Evolutionary conservation across 257 asterid species (phyloP), one percentile per base, ranked within the genome.

Genomic region (Solanum ahanhuiri): DNA sequence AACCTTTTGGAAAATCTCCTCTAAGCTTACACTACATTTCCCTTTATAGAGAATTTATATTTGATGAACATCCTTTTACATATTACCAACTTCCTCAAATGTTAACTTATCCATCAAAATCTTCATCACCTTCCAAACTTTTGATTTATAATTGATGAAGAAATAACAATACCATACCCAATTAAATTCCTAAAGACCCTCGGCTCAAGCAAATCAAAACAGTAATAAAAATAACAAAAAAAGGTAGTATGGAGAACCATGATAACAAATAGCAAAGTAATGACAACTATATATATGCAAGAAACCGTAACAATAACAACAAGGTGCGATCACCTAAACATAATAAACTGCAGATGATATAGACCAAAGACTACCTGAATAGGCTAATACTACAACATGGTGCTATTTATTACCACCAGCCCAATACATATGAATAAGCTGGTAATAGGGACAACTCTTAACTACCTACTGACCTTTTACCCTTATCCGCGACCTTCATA

Each of bases 391-490:
- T 54, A 7, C 23, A 18, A 6, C 64, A 54, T 6, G 64, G 23
- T 57, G 64, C 25, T 57, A 1, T 20, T 18, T 20, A 20, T 0
- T 57, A 2, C 10, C 11, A 57, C 64, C 64, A 7, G 1, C 64
- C 64, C 11, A 57, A 57, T 57, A 18, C 23, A 57, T 11, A 43
- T 57, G 64, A 57, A 7, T 7, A 57, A 57, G 25, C 10, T 20
- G 0, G 64, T 18, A 57, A 57, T 57, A 57, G 25, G 60, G 64
- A 57, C 23, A 20, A 57, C 64, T 57, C 25, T 20, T 57, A 20
- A 57, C 11, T 57, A 20, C 11, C 25, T 20, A 57, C 0, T 20
- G 0, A 57, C 25, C 11, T 57, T 20, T 0, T 57, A 57, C 10
- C 11, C 12, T 57, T 7, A 18, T 57, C 25, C 4, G 4, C 10